Percentiles rank a stretch among this genome's conserved stretches.
Evolutionary conservation across 2,329 filamentous ascomycete species (phyloP).

Genomic region (Aspergillus novoparasiticus): DNA sequence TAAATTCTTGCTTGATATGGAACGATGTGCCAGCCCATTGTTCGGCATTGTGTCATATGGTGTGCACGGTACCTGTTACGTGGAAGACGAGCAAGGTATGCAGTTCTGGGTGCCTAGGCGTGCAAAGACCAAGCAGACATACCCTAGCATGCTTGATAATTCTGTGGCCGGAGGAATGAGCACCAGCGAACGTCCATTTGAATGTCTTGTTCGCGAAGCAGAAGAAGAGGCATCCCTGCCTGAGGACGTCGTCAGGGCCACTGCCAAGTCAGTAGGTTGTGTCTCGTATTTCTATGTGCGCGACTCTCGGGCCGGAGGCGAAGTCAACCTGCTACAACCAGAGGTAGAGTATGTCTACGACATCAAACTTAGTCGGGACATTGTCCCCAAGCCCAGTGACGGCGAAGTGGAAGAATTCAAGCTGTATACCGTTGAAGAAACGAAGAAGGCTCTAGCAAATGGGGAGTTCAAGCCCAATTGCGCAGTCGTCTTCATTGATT

Average conservation of each 20-base stretch:
- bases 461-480: conserved; percentile 95
- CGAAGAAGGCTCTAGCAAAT: conserved; percentile 67
- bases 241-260: conserved; percentile 65
- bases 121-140: conserved; percentile 78
- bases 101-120: conserved; percentile 84
- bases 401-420: conserved; percentile 86
- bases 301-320: conserved; percentile 73
- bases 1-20: conserved; percentile 69
- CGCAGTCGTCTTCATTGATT: conserved; percentile 80
- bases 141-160: conserved; percentile 91
- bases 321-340: conserved; percentile 80
- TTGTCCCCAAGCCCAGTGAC: conserved; percentile 76
- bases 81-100: conserved; percentile 59
- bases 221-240: conserved; percentile 86
- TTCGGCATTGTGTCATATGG: conserved; percentile 79
- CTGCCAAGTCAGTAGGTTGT: conserved; percentile 63
- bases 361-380: conserved; percentile 69
- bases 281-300: conserved; percentile 86
- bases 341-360: conserved; percentile 94
- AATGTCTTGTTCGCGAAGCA: conserved; percentile 81
- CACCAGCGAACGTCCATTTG: conserved; percentile 77
- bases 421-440: conserved; percentile 75
- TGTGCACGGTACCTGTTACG: conserved; percentile 78
- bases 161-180: conserved; percentile 85
- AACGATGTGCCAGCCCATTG: conserved; percentile 72